Percentiles rank a stretch among this genome's conserved stretches.
These are phyloP conservation scores for Scheffersomyces stambukii DNA, from an alignment of 1,139 yeast genomes.

Conservation along the genomic window DNA sequence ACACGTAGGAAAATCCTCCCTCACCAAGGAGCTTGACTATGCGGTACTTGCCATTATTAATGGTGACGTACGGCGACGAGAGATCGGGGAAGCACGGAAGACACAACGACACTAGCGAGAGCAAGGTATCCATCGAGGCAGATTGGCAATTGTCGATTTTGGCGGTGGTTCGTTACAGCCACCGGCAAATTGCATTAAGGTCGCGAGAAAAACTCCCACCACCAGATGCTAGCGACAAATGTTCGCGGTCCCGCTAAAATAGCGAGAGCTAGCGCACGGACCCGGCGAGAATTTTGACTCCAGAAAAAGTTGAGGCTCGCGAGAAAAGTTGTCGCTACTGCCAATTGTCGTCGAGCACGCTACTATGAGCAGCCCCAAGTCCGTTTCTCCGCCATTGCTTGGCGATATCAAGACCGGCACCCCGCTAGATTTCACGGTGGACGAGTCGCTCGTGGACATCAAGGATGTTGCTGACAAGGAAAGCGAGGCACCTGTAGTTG, in stretches of 20 bases:
- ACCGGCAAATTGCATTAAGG: too few relatives aligned
- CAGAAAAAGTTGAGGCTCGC: too few relatives aligned
- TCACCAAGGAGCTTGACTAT: slow-evolving; percentile 78
- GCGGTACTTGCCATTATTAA: slow-evolving; percentile 47
- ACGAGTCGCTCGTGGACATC: slow-evolving; percentile 5
- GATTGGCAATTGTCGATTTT: too few relatives aligned
- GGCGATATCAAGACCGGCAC: slow-evolving; percentile 9
- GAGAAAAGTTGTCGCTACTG: too few relatives aligned
- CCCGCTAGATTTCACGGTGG: slow-evolving; percentile 7
- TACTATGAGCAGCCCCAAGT: slow-evolving; percentile 6
- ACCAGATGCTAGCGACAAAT: too few relatives aligned
- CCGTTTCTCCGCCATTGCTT: slow-evolving; percentile 6
- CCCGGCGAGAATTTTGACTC: too few relatives aligned
- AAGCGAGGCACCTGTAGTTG: background rate
- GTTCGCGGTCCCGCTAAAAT: too few relatives aligned
- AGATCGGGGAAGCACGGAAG: slow-evolving; percentile 42
- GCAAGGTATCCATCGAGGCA: slow-evolving; percentile 19
- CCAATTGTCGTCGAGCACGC: too few relatives aligned
- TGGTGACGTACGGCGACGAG: slow-evolving; percentile 43
- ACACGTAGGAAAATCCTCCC: slow-evolving; percentile 89
- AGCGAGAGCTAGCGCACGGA: too few relatives aligned
- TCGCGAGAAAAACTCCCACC: too few relatives aligned
- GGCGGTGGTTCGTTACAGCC: too few relatives aligned
- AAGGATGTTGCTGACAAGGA: background rate
- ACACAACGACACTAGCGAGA: slow-evolving; percentile 25